Base-by-base conservation (phyloP, 2,329 filamentous ascomycete species). In the Bipolaris bicolor region DNA sequence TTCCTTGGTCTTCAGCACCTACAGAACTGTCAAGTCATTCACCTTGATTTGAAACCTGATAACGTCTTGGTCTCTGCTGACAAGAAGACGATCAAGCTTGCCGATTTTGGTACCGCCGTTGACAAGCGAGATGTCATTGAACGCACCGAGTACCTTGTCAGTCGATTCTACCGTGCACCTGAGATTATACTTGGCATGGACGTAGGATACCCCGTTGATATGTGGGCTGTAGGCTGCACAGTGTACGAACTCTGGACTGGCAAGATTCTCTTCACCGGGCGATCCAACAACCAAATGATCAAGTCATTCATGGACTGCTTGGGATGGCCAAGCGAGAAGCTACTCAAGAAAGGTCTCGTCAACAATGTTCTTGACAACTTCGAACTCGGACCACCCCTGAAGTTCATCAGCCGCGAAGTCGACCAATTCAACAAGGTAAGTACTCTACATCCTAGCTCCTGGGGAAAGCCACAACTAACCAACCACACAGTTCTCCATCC, bases 251-350 rank as follows among this genome's bases (percentile, higher is more conserved):
- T 99, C 39, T 98, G 96, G 80, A 98, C 95, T 0, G 95, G 95
- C 71, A 97, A 97, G 76, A 98, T 99, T 56, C 83, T 99, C 31
- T 99, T 99, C 76, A 92, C 92, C 1, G 95, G 95, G 57, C 87
- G 91, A 63, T 95, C 91, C 79, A 99, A 99, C 81, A 99, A 99
- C 73, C 92, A 97, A 79, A 99, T 99, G 95, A 86, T 99, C 58
- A 90, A 91, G 62, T 89, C 90, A 18, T 97, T 99, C 68, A 96
- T 97, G 88, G 94, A 99, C 74, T 92, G 94, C 68, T 88, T 96
- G 46, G 95, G 95, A 70, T 96, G 93, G 77, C 88, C 97, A 62
- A 93, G 91, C 29, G 87, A 90, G 45, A 97, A 97, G 77, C 83
- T 97, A 61, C 88, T 97, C 70, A 92, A 91, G 68, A 89, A 90